Conservation (phyloP, 2,329 filamentous ascomycete genomes). For the Calycina herbarum region DNA sequence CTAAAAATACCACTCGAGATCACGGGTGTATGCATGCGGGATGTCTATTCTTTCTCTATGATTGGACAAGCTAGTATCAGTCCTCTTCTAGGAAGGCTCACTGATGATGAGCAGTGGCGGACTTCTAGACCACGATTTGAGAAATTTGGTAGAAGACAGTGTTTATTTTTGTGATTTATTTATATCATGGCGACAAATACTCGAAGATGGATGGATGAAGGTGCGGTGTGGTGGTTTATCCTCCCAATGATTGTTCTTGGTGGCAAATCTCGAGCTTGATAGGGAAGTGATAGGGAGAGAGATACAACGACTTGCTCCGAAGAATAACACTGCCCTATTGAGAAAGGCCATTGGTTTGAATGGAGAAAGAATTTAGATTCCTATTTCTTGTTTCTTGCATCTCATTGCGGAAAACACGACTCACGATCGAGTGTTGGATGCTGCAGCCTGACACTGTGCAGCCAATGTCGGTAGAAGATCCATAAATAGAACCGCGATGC, state of each 20-base stretch:
- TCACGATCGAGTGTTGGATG: background rate
- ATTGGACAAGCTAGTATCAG: too few species aligned
- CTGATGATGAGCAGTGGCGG: too few species aligned
- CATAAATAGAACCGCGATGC: background rate
- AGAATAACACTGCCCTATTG: background rate
- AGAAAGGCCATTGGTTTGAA: background rate
- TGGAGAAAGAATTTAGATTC: background rate
- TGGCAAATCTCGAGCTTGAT: too few species aligned
- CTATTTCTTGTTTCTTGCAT: background rate
- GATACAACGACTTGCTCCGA: background rate
- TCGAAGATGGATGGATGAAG: too few species aligned
- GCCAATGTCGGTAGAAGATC: background rate
- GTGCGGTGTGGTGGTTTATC: too few species aligned
- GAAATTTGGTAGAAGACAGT: too few species aligned
- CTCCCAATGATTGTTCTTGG: too few species aligned
- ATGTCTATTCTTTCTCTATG: background rate
- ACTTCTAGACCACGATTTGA: too few species aligned
- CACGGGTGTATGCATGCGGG: background rate
- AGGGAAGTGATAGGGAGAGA: too few species aligned
- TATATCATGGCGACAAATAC: too few species aligned
- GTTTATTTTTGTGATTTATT: too few species aligned
- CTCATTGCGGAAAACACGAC: background rate
- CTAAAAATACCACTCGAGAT: background rate
- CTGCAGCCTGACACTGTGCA: background rate
- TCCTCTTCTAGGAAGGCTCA: too few species aligned